Evolutionary conservation across 163 green algal species (phyloP).

Genomic region (Prototheca wickerhamii): DNA sequence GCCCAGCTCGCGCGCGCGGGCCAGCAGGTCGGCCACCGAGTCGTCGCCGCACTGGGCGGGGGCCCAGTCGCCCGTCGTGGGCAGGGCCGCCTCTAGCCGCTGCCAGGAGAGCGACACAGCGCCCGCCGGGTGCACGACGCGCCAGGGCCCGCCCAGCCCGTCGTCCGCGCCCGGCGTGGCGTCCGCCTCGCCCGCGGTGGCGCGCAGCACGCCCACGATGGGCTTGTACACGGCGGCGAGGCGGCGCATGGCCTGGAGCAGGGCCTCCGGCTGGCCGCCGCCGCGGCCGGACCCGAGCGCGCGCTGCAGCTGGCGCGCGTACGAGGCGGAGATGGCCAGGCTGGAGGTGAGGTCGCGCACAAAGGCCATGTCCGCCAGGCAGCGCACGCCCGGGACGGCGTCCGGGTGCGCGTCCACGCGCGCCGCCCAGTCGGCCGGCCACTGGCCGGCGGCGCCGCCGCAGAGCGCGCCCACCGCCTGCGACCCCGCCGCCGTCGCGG

Average conservation of each 20-base stretch:
- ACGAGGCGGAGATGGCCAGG: background rate
- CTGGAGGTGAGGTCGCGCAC: background rate
- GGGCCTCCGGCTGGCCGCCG: background rate
- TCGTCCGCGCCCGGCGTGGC: background rate
- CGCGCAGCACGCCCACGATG: background rate
- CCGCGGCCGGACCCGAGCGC: background rate
- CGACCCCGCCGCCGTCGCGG: background rate
- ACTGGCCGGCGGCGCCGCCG: background rate
- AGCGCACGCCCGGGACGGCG: slow-evolving; percentile 1
- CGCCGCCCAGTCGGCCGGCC: background rate
- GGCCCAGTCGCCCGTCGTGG: background rate
- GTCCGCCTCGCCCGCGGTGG: background rate
- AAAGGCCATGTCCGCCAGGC: background rate
- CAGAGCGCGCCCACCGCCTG: background rate
- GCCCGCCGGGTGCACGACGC: background rate
- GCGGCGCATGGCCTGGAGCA: background rate
- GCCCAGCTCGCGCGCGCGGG: background rate
- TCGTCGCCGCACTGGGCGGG: background rate
- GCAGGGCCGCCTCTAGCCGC: background rate
- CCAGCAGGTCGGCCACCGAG: background rate
- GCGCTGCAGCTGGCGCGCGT: background rate
- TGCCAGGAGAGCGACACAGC: background rate
- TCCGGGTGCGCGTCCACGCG: background rate
- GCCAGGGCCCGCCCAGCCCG: background rate
- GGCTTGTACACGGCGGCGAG: background rate